Evolutionary conservation across 225 moss, liverwort and hornwort species (phyloP).

Genomic region (Physcomitrellopsis africana): DNA sequence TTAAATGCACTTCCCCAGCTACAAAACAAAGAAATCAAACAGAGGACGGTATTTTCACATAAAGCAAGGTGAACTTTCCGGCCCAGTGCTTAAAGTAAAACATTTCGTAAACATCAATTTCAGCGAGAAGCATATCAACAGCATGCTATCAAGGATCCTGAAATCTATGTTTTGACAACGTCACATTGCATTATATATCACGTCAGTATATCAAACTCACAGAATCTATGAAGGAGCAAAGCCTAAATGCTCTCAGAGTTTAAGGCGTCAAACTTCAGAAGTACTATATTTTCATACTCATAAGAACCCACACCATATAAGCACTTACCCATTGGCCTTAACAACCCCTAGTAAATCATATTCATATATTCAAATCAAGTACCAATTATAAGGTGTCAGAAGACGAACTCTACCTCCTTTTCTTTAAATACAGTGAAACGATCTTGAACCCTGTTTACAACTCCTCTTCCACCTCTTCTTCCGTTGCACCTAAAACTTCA

Average conservation of each 20-base stretch:
- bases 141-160: conserved; percentile 64
- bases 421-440: no score
- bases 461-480: no score
- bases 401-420: no score
- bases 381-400: no score
- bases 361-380: no score
- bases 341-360: no score
- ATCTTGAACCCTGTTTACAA: no score
- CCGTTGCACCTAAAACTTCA: no score
- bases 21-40: no score
- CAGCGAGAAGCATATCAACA: conserved; percentile 90
- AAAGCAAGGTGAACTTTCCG: conserved; percentile 68
- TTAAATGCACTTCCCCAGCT: not conserved
- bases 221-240: conserved; percentile 4
- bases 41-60: conserved; percentile 66
- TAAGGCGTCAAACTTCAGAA: conserved; percentile 8
- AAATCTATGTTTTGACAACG: conserved; percentile 39
- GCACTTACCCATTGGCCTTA: no score
- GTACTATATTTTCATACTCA: not conserved
- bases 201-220: not conserved
- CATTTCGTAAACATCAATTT: conserved; percentile 90
- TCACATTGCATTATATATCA: not conserved
- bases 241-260: not conserved
- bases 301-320: conserved; percentile 7
- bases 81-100: conserved; percentile 81